Percentiles rank a stretch among this genome's conserved stretches.
Conservation (phyloP, 179 eudicot genomes). For the Spergularia azorica region DNA sequence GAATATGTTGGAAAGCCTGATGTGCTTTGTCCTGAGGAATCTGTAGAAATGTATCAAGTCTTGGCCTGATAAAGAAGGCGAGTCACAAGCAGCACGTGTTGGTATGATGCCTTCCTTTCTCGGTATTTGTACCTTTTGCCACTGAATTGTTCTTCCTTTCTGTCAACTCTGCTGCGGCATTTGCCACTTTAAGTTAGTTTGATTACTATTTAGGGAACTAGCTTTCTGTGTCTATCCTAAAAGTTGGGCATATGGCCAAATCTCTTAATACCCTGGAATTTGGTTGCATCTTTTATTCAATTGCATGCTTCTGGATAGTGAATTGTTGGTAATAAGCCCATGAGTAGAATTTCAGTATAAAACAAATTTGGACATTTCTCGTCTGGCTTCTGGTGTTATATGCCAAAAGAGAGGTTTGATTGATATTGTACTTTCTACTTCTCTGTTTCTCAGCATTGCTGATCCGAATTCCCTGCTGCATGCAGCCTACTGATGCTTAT, state of each 20-base stretch:
- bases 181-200: slow-evolving; percentile 86
- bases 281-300: not conserved
- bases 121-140: slow-evolving; percentile 2
- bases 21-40: too few relatives aligned
- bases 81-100: slow-evolving; percentile 16
- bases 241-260: slow-evolving; percentile 43
- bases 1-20: too few relatives aligned
- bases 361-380: too few relatives aligned
- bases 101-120: not conserved
- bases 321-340: not conserved
- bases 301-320: not conserved
- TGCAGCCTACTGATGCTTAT: slow-evolving; percentile 69
- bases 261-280: not conserved
- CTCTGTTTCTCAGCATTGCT: not conserved
- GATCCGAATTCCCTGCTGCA: slow-evolving; percentile 8
- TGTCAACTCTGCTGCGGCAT: slow-evolving; percentile 54
- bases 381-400: too few relatives aligned
- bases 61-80: slow-evolving; percentile 93
- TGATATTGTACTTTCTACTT: too few relatives aligned
- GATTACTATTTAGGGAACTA: slow-evolving; percentile 89
- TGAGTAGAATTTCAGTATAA: too few relatives aligned
- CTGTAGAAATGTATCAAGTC: slow-evolving; percentile 43
- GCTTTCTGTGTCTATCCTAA: slow-evolving; percentile 83
- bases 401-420: too few relatives aligned
- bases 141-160: slow-evolving; percentile 14